Evolutionary conservation across 768 basidiomycete species (phyloP).

Genomic region (Russula emetica): DNA sequence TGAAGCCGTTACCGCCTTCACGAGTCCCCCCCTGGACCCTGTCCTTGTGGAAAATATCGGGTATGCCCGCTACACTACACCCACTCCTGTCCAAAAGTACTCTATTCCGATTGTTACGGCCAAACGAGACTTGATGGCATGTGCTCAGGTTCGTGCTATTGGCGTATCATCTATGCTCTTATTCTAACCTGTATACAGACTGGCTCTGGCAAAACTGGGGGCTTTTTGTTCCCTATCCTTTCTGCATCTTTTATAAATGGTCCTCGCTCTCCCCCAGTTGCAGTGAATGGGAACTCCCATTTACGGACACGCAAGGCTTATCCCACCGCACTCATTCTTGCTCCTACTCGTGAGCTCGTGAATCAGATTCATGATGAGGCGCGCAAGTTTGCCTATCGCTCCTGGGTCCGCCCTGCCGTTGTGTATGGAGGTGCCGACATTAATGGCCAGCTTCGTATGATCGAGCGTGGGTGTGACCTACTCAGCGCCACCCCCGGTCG

Average conservation of each 20-base stretch:
- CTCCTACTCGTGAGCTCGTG: constrained; percentile 97
- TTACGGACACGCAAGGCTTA: constrained; percentile 81
- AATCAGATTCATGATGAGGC: constrained; percentile 99
- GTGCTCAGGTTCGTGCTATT: constrained; percentile 65
- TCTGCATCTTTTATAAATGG: constrained; percentile 86
- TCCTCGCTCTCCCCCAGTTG: constrained; percentile 65
- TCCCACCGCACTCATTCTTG: constrained; percentile 95
- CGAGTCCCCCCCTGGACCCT: constrained; percentile 83
- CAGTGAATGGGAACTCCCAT: constrained; percentile 46
- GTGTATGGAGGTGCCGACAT: constrained; percentile 99
- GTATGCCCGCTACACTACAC: constrained; percentile 88
- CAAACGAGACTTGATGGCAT: constrained; percentile 90
- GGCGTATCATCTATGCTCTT: constrained; percentile 20
- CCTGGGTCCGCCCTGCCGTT: constrained; percentile 98
- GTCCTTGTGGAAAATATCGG: constrained; percentile 94
- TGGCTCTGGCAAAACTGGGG: constrained; percentile 98
- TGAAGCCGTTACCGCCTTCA: constrained; percentile 85
- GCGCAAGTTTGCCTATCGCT: constrained; percentile 97
- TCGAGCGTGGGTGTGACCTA: constrained; percentile 96
- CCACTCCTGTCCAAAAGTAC: constrained; percentile 99
- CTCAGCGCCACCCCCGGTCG: constrained; percentile 97
- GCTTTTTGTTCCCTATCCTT: constrained; percentile 98
- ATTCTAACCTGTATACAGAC: constrained; percentile 52
- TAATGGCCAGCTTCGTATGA: constrained; percentile 85
- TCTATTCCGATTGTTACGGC: constrained; percentile 96